Evolutionary conservation across 768 basidiomycete species (phyloP).

Genomic region (Sporobolomyces pararoseus): DNA sequence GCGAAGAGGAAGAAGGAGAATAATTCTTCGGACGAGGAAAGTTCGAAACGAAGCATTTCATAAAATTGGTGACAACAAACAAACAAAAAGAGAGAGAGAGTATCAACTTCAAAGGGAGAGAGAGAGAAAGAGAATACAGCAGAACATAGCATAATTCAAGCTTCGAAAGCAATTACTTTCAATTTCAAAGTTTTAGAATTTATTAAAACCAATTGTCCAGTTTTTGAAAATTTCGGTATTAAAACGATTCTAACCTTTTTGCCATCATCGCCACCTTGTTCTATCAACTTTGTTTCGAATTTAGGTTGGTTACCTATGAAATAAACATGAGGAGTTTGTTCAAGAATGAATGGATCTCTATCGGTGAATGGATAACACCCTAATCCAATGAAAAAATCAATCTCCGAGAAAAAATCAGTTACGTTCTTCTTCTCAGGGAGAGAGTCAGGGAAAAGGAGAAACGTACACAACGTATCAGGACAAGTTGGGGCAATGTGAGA

Average conservation of each 20-base stretch:
- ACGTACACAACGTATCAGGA: constrained; percentile 80
- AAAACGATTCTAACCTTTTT: constrained; percentile 63
- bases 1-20: not conserved
- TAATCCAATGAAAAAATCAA: too few species aligned
- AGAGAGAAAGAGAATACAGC: too few species aligned
- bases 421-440: not conserved
- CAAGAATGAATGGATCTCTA: constrained; percentile 81
- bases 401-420: not conserved
- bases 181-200: constrained; percentile 73
- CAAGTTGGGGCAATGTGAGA: constrained; percentile 97
- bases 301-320: constrained; percentile 83
- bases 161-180: constrained; percentile 47
- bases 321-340: constrained; percentile 83
- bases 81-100: too few species aligned
- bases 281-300: constrained; percentile 72
- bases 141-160: too few species aligned
- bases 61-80: constrained; percentile 1
- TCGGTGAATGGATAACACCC: constrained; percentile 91
- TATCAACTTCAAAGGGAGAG: too few species aligned
- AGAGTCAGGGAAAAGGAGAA: not conserved
- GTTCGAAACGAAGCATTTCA: too few species aligned
- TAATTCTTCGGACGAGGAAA: too few species aligned
- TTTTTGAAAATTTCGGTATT: constrained; percentile 73
- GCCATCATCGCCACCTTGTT: constrained; percentile 14
- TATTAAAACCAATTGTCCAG: constrained; percentile 72